Evolutionary conservation across 164 flowering plant species (phyloP), one percentile per base, ranked within the genome.

Genomic region (Dillenia suffruticosa): DNA sequence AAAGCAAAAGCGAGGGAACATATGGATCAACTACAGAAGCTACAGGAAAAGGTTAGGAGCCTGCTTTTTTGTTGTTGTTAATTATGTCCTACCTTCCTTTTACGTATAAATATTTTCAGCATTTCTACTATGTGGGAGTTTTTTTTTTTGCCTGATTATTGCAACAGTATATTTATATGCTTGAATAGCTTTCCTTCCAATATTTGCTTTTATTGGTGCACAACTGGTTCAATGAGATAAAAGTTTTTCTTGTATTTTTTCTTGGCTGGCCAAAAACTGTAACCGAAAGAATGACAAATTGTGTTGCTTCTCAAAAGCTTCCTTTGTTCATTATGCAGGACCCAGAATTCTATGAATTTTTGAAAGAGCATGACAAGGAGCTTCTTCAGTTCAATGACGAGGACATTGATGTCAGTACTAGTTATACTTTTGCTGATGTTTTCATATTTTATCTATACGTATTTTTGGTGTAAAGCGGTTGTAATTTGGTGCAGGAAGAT

Each of bases 341-440:
- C 56, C 96, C 96, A 6, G 97, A 94, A 60, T 94, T 91, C 68
- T 89, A 76, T 59, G 47, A 86, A 64, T 94, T 77, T 61, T 77
- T 91, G 89, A 74, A 86, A 77, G 89, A 88, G 54, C 81, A 84
- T 59, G 96, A 86, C 63, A 74, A 83, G 72, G 95, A 89, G 79
- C 93, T 94, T 70, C 79, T 94, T 3, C 83, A 86, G 0, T 94
- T 95, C 61, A 63, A 75, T 55, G 93, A 82, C 50, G 91, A 85
- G 49, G 96, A 69, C 56, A 46, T 70, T 60, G 84, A 84, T 65
- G 98, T 88, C 63, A 79, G 88, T 54, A 13, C 11, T 14, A 9
- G 26, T 19, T 3, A 14, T 51, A 48, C 12, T 10, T 12, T 47
- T 19, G 49, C 5, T 9, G 9, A 9, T 56, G 13, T 22, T 10